phyloP scores from a whole-genome alignment of 1,284 basidiomycete species.

The Rhodofomes roseus region DNA sequence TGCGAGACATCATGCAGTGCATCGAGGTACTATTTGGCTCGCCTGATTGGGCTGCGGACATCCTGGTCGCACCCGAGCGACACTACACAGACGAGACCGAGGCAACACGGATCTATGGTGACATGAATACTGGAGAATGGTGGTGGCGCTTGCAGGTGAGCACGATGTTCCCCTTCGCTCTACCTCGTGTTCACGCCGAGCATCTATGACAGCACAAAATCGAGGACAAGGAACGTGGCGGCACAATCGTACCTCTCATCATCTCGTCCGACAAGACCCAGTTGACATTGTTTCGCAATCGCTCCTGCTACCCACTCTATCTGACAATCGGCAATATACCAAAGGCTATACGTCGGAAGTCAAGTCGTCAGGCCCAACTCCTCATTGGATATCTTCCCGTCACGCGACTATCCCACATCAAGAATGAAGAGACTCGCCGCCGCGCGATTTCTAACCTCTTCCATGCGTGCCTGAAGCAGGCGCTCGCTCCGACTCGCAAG shows the following conservation, averaged over 20 bases:
- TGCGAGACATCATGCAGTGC: slow-evolving; percentile 27
- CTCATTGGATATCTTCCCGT: slow-evolving; percentile 36
- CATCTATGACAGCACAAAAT: not conserved
- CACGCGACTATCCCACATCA: slow-evolving; percentile 24
- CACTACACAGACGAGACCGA: slow-evolving; percentile 26
- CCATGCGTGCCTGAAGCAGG: slow-evolving; percentile 17
- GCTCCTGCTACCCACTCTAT: slow-evolving; percentile 38
- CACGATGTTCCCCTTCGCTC: too few relatives aligned
- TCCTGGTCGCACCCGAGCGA: slow-evolving; percentile 27
- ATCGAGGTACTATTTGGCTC: slow-evolving; percentile 12
- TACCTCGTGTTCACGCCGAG: too few relatives aligned
- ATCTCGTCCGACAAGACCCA: slow-evolving; percentile 38
- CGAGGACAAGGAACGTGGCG: slow-evolving; percentile 22
- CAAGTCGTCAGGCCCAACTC: slow-evolving; percentile 28
- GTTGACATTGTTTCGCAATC: slow-evolving; percentile 32
- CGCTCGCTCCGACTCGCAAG: slow-evolving; percentile 13
- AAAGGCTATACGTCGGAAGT: slow-evolving; percentile 18
- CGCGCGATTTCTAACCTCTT: slow-evolving; percentile 14
- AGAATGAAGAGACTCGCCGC: slow-evolving; percentile 2
- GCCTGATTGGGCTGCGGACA: slow-evolving; percentile 10
- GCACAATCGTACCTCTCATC: slow-evolving; percentile 37
- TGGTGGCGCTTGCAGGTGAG: slow-evolving; percentile 36
- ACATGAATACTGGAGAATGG: slow-evolving; percentile 30
- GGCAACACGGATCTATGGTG: slow-evolving; percentile 18
- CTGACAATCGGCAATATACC: slow-evolving; percentile 37